Percentiles rank a stretch among this genome's conserved stretches.
These are phyloP conservation scores for Blastobotrys serpentis DNA, from an alignment of 1,139 yeast species.

Conservation along the genomic window DNA sequence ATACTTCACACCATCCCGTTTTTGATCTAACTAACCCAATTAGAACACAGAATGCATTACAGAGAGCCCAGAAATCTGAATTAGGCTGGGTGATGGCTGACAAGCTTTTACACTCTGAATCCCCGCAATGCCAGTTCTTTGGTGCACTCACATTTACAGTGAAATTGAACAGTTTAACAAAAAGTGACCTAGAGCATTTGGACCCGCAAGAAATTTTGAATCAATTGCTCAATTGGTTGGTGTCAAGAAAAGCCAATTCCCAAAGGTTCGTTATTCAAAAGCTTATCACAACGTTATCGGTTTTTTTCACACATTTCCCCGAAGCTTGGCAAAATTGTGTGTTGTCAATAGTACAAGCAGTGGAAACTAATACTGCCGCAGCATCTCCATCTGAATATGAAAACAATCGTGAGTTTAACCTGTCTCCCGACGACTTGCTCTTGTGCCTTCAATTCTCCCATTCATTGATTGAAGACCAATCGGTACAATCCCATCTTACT, in stretches of 20 bases:
- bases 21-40: conserved; percentile 7
- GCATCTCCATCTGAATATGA: not conserved
- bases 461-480: conserved; percentile 31
- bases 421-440: conserved; percentile 19
- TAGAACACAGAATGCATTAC: conserved; percentile 48
- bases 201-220: conserved; percentile 23
- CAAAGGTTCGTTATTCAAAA: conserved; percentile 37
- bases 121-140: conserved; percentile 53
- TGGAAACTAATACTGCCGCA: conserved; percentile 10
- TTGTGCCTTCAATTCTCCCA: conserved; percentile 29
- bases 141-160: conserved; percentile 62
- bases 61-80: conserved; percentile 48
- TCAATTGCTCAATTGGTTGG: conserved; percentile 33
- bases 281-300: conserved; percentile 35
- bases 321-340: conserved; percentile 34
- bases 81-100: conserved; percentile 53
- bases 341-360: conserved; percentile 19
- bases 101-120: conserved; percentile 40
- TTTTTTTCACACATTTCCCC: conserved; percentile 36
- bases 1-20: too few species aligned
- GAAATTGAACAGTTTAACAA: conserved; percentile 41
- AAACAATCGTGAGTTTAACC: not conserved
- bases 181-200: conserved; percentile 12
- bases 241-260: conserved; percentile 22
- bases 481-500: conserved; percentile 15